phyloP scores from a whole-genome alignment of 2,329 filamentous ascomycete species.

The Trichoderma afroharzianum region DNA sequence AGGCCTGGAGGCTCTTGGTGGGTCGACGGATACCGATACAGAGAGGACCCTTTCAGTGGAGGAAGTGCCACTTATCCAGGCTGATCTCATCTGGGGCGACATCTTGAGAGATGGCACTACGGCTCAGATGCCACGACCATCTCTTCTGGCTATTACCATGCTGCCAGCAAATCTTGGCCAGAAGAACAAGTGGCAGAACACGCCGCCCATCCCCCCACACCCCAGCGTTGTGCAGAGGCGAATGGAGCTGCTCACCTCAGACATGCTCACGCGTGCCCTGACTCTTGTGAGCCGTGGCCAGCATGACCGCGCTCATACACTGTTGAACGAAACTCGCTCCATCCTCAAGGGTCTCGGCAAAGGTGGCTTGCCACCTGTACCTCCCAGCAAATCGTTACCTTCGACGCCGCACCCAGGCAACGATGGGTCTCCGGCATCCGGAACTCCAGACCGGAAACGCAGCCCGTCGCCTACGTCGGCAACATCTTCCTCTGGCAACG shows the following conservation, averaged over 20 bases:
- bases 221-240: slow-evolving; percentile 91
- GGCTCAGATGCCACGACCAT: slow-evolving; percentile 82
- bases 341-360: slow-evolving; percentile 96
- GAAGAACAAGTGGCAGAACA: slow-evolving; percentile 62
- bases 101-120: slow-evolving; percentile 84
- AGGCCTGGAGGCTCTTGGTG: slow-evolving; percentile 87
- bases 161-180: slow-evolving; percentile 64
- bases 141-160: slow-evolving; percentile 93
- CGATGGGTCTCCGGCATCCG: slow-evolving; percentile 43
- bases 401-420: slow-evolving; percentile 47
- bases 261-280: slow-evolving; percentile 92
- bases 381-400: slow-evolving; percentile 51
- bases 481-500: slow-evolving; percentile 39
- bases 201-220: slow-evolving; percentile 88
- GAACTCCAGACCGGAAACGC: slow-evolving; percentile 53
- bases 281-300: slow-evolving; percentile 88
- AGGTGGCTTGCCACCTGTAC: slow-evolving; percentile 86
- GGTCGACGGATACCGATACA: slow-evolving; percentile 80
- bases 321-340: slow-evolving; percentile 87
- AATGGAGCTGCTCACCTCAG: slow-evolving; percentile 96
- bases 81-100: slow-evolving; percentile 89
- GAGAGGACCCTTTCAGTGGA: slow-evolving; percentile 82
- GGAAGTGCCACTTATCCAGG: slow-evolving; percentile 91
- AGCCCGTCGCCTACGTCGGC: slow-evolving; percentile 53
- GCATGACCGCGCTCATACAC: slow-evolving; percentile 87